Base-by-base conservation (phyloP, 495 filamentous ascomycete species). In the Amorphotheca resinae region DNA sequence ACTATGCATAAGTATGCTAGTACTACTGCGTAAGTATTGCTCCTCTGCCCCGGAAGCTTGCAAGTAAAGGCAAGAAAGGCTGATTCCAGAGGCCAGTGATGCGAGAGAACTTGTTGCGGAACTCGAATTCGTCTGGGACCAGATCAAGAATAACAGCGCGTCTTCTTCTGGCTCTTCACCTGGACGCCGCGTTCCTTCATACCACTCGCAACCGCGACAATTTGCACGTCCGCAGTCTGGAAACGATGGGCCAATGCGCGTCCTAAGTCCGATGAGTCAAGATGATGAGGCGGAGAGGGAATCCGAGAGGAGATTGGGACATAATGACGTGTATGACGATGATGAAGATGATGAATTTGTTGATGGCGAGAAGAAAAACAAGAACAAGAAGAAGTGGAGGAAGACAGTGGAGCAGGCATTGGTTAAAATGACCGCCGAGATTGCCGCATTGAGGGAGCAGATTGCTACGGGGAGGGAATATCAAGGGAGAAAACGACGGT, bases 121-220 rank as follows among this genome's bases (percentile, higher is more conserved):
- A 60, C 73, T 98, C 14, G 91, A 95, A 63, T 98, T 95, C 55
- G 87, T 98, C 34, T 98, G 91, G 91, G 86, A 95, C 50, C 93
- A 96, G 58, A 84, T 96, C 43, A 91, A 89, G 62, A 82, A 74
- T 41, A 95, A 93, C 53, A 72, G 72, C 18, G 65, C 75, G 0
- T 79, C 79, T 9, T 76, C 75, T 1, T 68, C 73, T 1, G 62
- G 60, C 6, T 71, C 66, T 5, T 72, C 74, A 1, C 73, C 75
- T 4, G 45, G 41, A 7, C 41, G 42, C 9, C 37, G 33, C 7
- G 37, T 16, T 16, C 41, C 36, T n/a, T 41, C 43, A 3, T 47
- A 48, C 33, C 38, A 28, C 1, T 23, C 39, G 38, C 45, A 57
- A 31, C 54, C 52, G 21, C 62, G 57, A 56, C 67, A 56, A 35